Evolutionary conservation across 495 filamentous ascomycete species (phyloP), one percentile per base, ranked within the genome.

Genomic region (Halenospora varia): DNA sequence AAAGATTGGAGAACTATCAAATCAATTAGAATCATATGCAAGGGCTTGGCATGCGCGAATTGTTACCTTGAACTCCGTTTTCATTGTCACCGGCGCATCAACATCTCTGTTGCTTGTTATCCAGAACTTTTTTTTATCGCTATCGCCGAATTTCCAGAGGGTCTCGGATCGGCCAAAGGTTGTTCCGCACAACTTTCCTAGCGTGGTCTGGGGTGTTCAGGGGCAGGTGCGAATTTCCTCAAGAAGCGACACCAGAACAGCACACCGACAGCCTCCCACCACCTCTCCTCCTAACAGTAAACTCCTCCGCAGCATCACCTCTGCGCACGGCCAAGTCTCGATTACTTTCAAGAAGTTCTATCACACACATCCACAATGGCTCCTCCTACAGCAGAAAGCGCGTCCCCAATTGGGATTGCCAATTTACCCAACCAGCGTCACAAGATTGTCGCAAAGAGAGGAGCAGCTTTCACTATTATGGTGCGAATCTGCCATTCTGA

Each of bases 401-500:
- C 88, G 60, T 88, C 89, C 69, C 91, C 90, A 68, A 97, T 97
- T 88, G 93, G 93, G 81, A 97, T 98, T 88, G 94, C 94, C 82
- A 98, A 98, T 80, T 55, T 66, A 42, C 53, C 94, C 66, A 96
- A 96, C 79, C 92, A 97, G 81, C 85, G 94, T 71, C 94, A 98
- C 83, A 98, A 98, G 84, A 98, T 98, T 70, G 95, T 98, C 67
- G 94, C 94, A 56, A 98, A 98, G 83, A 85, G 95, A 78, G 94
- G 94, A 73, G 94, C 94, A 66, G 92, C 92, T 61, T 98, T 98
- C 76, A 98, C 94, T 55, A 96, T 98, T 68, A 98, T 98, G 94
- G 94, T 96, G 75, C 63, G 77, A 68, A 51, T 51, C 24, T 57
- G 51, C 60, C 40, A 19, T 24, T 39, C 2, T 25, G 23, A 26